These are phyloP conservation scores for Suillus cothurnatus DNA, from an alignment of 768 basidiomycete species.

Conservation along the genomic window DNA sequence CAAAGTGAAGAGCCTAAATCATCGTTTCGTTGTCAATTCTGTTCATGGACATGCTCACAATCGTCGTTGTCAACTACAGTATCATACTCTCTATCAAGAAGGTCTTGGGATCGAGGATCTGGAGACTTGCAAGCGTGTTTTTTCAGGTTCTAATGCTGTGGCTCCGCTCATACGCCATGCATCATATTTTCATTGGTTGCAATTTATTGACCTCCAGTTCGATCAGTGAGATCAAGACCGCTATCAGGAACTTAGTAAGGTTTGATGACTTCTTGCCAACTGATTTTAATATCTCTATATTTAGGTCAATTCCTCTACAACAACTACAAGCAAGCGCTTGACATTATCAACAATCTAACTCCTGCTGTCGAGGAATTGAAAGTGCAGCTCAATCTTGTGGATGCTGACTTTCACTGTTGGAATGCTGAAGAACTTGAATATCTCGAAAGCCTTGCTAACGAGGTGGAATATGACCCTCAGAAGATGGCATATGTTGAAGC, in stretches of 20 bases:
- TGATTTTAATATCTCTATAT: not conserved
- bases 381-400: no score
- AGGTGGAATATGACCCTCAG: no score
- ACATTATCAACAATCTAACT: no score
- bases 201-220: slow-evolving; percentile 13
- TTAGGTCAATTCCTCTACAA: no score
- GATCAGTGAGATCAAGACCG: slow-evolving; percentile 8
- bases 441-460: no score
- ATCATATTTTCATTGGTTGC: slow-evolving; percentile 21
- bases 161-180: slow-evolving; percentile 14
- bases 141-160: slow-evolving; percentile 15
- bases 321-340: not conserved
- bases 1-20: slow-evolving; percentile 7
- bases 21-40: slow-evolving; percentile 18
- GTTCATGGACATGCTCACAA: slow-evolving; percentile 28
- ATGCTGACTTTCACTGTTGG: no score
- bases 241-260: slow-evolving; percentile 6
- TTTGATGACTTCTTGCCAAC: not conserved
- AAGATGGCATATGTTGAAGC: no score
- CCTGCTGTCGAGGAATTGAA: no score
- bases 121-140: slow-evolving; percentile 21
- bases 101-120: slow-evolving; percentile 21
- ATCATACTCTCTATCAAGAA: slow-evolving; percentile 16
- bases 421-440: no score
- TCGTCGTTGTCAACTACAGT: slow-evolving; percentile 18